These are phyloP conservation scores for Fusarium lyarnte DNA, from an alignment of 2,329 filamentous ascomycete genomes.

Conservation along the genomic window DNA sequence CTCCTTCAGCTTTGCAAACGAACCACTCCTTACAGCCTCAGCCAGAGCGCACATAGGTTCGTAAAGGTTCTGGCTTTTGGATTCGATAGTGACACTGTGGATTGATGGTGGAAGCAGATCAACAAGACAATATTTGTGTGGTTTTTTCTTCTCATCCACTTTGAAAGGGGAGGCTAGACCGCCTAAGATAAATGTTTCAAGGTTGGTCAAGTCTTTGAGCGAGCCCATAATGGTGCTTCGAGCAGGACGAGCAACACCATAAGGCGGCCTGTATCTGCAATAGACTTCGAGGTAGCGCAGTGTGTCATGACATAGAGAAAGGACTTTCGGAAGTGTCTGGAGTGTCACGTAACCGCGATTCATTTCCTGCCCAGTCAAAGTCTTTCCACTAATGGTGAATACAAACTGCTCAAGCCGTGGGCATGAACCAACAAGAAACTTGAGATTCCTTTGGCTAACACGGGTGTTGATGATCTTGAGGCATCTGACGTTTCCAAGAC, in stretches of 20 bases:
- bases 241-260: no score
- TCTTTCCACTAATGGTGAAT: not conserved
- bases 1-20: not conserved
- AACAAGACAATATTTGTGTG: not conserved
- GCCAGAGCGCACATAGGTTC: not conserved
- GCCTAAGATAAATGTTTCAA: not conserved
- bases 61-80: not conserved
- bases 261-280: not conserved
- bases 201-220: not conserved
- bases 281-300: not conserved
- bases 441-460: rapidly evolving
- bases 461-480: not conserved
- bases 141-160: rapidly evolving
- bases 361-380: rapidly evolving
- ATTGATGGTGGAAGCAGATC: not conserved
- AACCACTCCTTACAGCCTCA: not conserved
- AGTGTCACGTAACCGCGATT: not conserved
- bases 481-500: not conserved
- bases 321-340: not conserved
- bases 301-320: not conserved
- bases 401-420: not conserved
- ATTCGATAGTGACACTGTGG: not conserved
- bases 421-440: not conserved
- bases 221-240: not conserved
- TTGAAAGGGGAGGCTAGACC: not conserved